phyloP scores from a whole-genome alignment of 257 asterid genomes.

The Salvia hispanica region DNA sequence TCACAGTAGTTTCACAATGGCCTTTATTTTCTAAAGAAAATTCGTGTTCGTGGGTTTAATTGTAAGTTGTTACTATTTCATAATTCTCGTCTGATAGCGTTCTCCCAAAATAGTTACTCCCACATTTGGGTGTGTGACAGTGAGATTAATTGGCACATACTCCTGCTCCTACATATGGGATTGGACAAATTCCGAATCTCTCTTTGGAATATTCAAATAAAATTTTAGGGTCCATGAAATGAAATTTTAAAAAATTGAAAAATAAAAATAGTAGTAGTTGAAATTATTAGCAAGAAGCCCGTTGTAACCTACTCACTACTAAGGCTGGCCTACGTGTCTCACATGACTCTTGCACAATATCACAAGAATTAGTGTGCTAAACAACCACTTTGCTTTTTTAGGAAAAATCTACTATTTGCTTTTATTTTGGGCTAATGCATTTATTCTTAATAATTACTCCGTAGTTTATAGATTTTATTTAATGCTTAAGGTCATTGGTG shows the following conservation, averaged over 20 bases:
- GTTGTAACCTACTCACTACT: constrained; percentile 10
- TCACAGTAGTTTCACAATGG: too few relatives aligned
- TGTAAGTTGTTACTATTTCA: too few relatives aligned
- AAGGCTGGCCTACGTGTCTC: constrained; percentile 31
- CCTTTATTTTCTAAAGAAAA: too few relatives aligned
- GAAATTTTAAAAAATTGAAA: neutral
- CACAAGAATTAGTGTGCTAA: constrained; percentile 9
- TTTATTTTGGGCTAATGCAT: neutral
- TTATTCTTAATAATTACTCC: neutral
- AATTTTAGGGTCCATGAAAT: neutral
- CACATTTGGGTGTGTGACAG: too few relatives aligned
- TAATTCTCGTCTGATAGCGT: too few relatives aligned
- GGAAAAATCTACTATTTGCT: neutral
- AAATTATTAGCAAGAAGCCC: constrained; percentile 16
- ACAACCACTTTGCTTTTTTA: too few relatives aligned
- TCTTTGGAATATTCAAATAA: neutral
- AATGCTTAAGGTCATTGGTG: too few relatives aligned
- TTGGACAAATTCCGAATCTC: too few relatives aligned
- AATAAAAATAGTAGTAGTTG: neutral
- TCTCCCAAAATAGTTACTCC: too few relatives aligned
- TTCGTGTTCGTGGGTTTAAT: too few relatives aligned
- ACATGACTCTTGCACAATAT: constrained; percentile 23
- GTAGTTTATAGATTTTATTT: neutral
- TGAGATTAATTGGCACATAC: too few relatives aligned
- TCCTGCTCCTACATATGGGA: too few relatives aligned